phyloP scores from a whole-genome alignment of 106 monocot genomes.

The Hemerocallis citrina region DNA sequence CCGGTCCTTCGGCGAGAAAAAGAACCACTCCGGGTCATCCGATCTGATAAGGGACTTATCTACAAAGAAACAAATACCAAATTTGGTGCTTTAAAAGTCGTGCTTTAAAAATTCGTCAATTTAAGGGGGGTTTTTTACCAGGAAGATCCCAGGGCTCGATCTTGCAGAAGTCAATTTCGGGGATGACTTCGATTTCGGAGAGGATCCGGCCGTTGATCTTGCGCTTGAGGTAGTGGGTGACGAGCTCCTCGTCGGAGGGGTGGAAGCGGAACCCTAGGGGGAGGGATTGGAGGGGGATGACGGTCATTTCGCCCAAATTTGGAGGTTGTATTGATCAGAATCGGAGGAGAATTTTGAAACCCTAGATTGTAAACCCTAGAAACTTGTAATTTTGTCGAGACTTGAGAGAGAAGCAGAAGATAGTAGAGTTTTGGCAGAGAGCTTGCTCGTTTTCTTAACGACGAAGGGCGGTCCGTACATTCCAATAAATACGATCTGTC shows the following conservation, averaged over 20 bases:
- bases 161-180: conserved; percentile 68
- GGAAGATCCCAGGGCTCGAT: conserved; percentile 80
- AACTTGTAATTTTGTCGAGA: too few relatives aligned
- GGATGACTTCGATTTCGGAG: conserved; percentile 41
- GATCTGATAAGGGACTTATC: conserved; percentile 53
- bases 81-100: too few relatives aligned
- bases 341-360: not conserved
- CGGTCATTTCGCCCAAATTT: conserved; percentile 16
- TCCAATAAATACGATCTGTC: too few relatives aligned
- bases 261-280: conserved; percentile 69
- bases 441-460: too few relatives aligned
- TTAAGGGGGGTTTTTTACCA: conserved; percentile 14
- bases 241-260: conserved; percentile 71
- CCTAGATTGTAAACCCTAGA: too few relatives aligned
- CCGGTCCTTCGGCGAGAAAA: conserved; percentile 68
- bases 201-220: conserved; percentile 39
- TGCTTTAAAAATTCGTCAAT: not conserved
- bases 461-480: too few relatives aligned
- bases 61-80: too few relatives aligned
- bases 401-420: too few relatives aligned
- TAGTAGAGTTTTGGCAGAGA: too few relatives aligned
- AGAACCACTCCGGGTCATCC: conserved; percentile 78
- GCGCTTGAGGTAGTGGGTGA: conserved; percentile 56
- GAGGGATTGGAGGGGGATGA: conserved; percentile 20
- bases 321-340: not conserved